Evolutionary conservation across 805 yeast species (phyloP).

Genomic region (Zygoascus flipseniorum): DNA sequence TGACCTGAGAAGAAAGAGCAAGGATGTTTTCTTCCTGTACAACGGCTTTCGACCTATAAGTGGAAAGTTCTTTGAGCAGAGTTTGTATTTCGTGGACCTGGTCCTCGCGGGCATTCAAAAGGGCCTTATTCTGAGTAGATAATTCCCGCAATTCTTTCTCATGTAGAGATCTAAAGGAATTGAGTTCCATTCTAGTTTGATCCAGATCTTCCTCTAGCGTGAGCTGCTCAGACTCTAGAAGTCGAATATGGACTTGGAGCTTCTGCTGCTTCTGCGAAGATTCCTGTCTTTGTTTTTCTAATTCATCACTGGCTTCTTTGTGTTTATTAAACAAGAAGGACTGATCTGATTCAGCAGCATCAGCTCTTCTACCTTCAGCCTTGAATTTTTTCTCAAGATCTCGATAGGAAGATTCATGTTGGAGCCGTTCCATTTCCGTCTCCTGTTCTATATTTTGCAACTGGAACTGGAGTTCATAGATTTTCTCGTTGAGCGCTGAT

Average conservation of each 20-base stretch:
- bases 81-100: not conserved
- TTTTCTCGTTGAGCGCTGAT: conserved; percentile 18
- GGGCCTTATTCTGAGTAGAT: not conserved
- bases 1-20: not conserved
- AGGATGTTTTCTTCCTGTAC: conserved; percentile 1
- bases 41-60: conserved; percentile 1
- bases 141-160: not conserved
- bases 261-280: conserved; percentile 18
- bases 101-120: not conserved
- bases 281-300: conserved; percentile 23
- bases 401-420: conserved; percentile 26
- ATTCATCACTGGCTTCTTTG: conserved; percentile 24
- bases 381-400: conserved; percentile 25
- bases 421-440: conserved; percentile 29
- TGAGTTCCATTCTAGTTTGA: conserved; percentile 14
- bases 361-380: conserved; percentile 28
- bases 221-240: conserved; percentile 30
- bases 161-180: not conserved
- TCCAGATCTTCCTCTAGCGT: conserved; percentile 15
- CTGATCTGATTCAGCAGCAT: conserved; percentile 31
- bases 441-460: conserved; percentile 32
- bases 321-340: conserved; percentile 31
- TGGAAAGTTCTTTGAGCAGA: not conserved
- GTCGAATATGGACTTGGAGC: conserved; percentile 26
- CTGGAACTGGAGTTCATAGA: conserved; percentile 29